phyloP scores from a whole-genome alignment of 352 stramenopile genomes.

The Albugo laibachii region DNA sequence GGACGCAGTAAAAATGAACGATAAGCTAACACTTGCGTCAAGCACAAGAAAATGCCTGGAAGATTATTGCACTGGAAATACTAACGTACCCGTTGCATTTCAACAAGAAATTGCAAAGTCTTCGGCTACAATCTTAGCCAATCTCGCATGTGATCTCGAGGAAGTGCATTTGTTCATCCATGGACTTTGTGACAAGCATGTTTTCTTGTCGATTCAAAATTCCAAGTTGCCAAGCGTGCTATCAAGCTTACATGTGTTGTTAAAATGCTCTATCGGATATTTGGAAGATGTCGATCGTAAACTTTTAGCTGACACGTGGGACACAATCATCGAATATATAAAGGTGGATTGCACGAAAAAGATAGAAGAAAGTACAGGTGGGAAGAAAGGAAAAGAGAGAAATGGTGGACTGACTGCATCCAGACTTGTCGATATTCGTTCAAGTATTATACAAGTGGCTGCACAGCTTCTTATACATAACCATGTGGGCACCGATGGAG shows the following conservation, averaged over 20 bases:
- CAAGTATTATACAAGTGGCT: constrained; percentile 20
- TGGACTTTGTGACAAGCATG: constrained; percentile 33
- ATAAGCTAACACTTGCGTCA: too few relatives aligned
- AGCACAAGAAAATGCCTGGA: too few relatives aligned
- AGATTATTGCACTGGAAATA: too few relatives aligned
- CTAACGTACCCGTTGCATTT: too few relatives aligned
- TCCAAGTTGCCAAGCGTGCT: constrained; percentile 5
- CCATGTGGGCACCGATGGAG: constrained; percentile 4
- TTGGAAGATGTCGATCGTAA: constrained; percentile 1
- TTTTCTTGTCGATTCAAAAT: constrained; percentile 10
- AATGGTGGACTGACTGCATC: constrained; percentile 5
- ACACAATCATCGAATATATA: constrained; percentile 22
- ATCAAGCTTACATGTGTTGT: constrained; percentile 31
- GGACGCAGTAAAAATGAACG: too few relatives aligned
- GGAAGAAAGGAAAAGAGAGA: constrained; percentile 8
- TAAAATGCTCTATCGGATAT: constrained; percentile 19
- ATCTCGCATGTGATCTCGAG: constrained; percentile 11
- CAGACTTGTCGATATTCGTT: constrained; percentile 25
- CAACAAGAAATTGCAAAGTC: neutral
- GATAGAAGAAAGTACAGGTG: constrained; percentile 1
- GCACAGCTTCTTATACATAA: constrained; percentile 39
- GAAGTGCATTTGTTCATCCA: constrained; percentile 17
- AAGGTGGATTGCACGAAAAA: constrained; percentile 8
- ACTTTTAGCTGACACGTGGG: constrained; percentile 21
- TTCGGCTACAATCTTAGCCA: neutral